Evolutionary conservation across 495 filamentous ascomycete genomes (phyloP).

Genomic region (Hypoxylon rickii): DNA sequence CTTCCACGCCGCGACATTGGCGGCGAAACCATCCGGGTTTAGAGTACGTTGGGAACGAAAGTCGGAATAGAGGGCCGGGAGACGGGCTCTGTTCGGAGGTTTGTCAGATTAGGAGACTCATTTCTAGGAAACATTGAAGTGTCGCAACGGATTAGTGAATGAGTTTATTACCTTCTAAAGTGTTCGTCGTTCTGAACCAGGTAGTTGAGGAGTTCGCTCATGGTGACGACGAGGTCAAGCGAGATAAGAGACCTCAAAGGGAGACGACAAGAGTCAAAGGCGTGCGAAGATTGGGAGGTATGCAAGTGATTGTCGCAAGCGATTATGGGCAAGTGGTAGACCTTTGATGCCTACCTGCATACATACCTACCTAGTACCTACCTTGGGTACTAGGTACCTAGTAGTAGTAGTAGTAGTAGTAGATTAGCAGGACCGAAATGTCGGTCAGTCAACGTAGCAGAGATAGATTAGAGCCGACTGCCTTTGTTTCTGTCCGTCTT

Average conservation of each 20-base stretch:
- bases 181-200: slow-evolving; percentile 51
- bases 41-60: slow-evolving; percentile 76
- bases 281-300: neutral
- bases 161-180: slow-evolving; percentile 46
- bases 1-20: slow-evolving; percentile 86
- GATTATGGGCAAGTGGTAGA: too few relatives aligned
- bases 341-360: too few relatives aligned
- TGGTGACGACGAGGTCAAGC: slow-evolving; percentile 17
- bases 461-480: too few relatives aligned
- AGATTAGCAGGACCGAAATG: too few relatives aligned
- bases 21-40: slow-evolving; percentile 88
- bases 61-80: slow-evolving; percentile 93
- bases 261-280: neutral
- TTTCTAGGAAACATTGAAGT: neutral
- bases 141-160: neutral
- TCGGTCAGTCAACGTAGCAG: too few relatives aligned
- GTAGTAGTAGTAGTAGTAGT: too few relatives aligned
- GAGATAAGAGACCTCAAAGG: slow-evolving; percentile 7
- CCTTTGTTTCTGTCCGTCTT: too few relatives aligned
- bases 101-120: neutral
- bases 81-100: slow-evolving; percentile 64
- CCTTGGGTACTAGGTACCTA: too few relatives aligned
- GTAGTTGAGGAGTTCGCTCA: slow-evolving; percentile 50
- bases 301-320: neutral
- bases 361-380: too few relatives aligned